Evolutionary conservation across 2,329 filamentous ascomycete genomes (phyloP).

Genomic region (Tolypocladium cylindrosporum): DNA sequence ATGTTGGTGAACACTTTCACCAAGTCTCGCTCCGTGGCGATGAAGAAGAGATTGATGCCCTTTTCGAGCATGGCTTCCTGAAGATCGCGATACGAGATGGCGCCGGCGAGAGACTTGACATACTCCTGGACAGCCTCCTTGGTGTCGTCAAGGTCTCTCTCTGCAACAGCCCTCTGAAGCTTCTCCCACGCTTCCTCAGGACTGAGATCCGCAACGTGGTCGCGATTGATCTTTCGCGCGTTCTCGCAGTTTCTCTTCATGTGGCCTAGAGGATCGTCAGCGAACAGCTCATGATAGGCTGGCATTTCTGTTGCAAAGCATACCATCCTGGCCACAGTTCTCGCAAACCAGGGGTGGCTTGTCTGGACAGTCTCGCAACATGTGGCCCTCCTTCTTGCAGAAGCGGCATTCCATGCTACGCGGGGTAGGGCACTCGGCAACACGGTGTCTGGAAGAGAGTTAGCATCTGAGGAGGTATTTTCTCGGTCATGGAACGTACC

Average conservation of each 20-base stretch:
- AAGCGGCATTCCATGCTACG: slow-evolving; percentile 26
- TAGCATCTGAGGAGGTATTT: neutral
- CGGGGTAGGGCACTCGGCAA: slow-evolving; percentile 24
- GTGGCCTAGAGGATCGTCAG: slow-evolving; percentile 37
- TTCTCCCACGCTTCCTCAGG: slow-evolving; percentile 49
- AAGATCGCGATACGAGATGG: slow-evolving; percentile 48
- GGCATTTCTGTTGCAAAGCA: slow-evolving; percentile 5
- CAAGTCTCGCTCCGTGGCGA: slow-evolving; percentile 48
- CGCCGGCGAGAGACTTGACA: slow-evolving; percentile 44
- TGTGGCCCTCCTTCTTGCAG: slow-evolving; percentile 42
- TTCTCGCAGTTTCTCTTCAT: slow-evolving; percentile 44
- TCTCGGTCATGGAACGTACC: slow-evolving; percentile 13
- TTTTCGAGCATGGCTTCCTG: slow-evolving; percentile 49
- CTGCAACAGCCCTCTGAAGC: slow-evolving; percentile 39
- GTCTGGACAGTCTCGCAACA: slow-evolving; percentile 52
- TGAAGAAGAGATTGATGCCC: slow-evolving; percentile 47
- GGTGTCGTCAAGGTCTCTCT: slow-evolving; percentile 51
- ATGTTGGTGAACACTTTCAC: slow-evolving; percentile 56
- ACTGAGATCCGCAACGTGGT: slow-evolving; percentile 34
- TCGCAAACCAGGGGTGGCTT: slow-evolving; percentile 46
- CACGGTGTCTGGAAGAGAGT: slow-evolving; percentile 14
- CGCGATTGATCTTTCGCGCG: slow-evolving; percentile 47
- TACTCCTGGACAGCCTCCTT: slow-evolving; percentile 52
- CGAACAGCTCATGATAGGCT: neutral
- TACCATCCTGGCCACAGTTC: slow-evolving; percentile 53